Evolutionary conservation across 768 basidiomycete genomes (phyloP), one percentile per base, ranked within the genome.

Genomic region (Tulasnella sp.): DNA sequence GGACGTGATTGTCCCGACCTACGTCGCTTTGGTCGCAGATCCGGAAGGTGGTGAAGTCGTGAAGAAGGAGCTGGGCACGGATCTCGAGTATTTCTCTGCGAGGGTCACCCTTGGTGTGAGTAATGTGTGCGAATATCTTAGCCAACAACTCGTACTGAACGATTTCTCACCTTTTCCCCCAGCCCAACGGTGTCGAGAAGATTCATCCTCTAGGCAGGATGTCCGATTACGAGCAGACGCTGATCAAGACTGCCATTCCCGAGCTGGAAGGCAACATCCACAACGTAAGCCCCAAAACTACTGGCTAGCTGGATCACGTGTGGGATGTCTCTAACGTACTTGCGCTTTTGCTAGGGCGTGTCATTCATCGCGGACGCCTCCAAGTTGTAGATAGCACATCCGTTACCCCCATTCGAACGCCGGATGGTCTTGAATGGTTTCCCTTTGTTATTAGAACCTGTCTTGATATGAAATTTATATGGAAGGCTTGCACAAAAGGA

Each of bases 21-120:
- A 84, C 66, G 87, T 99, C 66, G 78, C 85, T 74, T 82, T 85
- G 65, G 72, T 72, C 57, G 83, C 88, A 42, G 87, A 91, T 69
- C 71, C 76, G 61, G 73, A 72, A 63, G 89, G 89, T 34, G 83
- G 80, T 38, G 78, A 79, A n/a, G 80, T 75, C n/a, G 73, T 97
- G 66, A 78, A 78, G 70, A 80, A 80, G 72, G 88, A 90, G 70
- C 78, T 97, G 60, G 87, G 84, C 12, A 68, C 74, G 62, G 78
- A 84, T 11, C 69, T 94, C 41, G 84, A 85, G 49, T 98, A 82
- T 78, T 98, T 99, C 78, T 89, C 91, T 21, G 80, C 84, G 34
- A 84, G 80, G 50, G 80, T 99, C 60, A 84, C 91, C 73, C 84
- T 99, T 59, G 92, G 93, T 61, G 90, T 92, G 70, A 48, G 73